Evolutionary conservation across 257 asterid genomes (phyloP).

Genomic region (Solanum appendiculatum): DNA sequence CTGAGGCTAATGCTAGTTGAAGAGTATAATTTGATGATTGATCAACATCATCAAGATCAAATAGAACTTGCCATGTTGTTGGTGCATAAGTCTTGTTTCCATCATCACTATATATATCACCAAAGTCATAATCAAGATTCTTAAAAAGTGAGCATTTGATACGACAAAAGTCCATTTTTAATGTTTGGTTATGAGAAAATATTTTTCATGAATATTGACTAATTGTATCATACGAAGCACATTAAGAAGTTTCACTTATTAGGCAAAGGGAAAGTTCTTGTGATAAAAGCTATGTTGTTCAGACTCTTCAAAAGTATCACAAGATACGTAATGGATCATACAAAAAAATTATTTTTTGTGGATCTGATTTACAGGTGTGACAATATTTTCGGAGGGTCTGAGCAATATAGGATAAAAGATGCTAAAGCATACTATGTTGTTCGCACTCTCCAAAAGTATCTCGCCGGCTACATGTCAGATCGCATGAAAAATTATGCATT

Average conservation of each 20-base stretch:
- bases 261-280: not conserved
- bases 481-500: not conserved
- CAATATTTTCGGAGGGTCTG: fast-evolving
- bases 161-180: not conserved
- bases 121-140: not conserved
- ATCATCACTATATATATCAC: conserved; percentile 22
- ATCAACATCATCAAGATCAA: conserved; percentile 30
- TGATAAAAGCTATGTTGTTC: not conserved
- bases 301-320: not conserved
- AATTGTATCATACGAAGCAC: not conserved
- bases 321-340: not conserved
- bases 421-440: not conserved
- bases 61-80: conserved; percentile 69
- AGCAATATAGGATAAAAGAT: not conserved
- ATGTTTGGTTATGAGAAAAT: not conserved
- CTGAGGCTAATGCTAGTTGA: conserved; percentile 65
- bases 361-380: not conserved
- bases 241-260: not conserved
- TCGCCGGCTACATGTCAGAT: not conserved
- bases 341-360: not conserved
- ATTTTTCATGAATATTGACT: not conserved
- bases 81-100: conserved; percentile 53
- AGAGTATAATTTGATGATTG: conserved; percentile 39
- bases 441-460: not conserved
- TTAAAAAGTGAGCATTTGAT: not conserved